Evolutionary conservation across 2,329 filamentous ascomycete genomes (phyloP), one percentile per base, ranked within the genome.

Genomic region (Colletotrichum lindemuthianum): DNA sequence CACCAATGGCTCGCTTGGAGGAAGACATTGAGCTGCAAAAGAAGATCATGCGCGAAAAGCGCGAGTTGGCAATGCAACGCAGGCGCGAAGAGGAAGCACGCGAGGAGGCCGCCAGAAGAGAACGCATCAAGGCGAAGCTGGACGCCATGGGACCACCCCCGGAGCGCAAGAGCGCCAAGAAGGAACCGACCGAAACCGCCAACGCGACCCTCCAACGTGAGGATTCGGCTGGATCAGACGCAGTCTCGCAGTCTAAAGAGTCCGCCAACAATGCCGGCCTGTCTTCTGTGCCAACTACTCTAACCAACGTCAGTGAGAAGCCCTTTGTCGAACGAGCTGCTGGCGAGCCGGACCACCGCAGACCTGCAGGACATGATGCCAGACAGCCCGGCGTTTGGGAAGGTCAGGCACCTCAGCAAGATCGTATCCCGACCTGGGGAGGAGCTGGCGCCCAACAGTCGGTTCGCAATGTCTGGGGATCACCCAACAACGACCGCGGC

Each of bases 41-140:
- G 84, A 91, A 83, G 77, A 85, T 92, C 24, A 93, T 94, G 90
- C 84, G 84, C 41, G 88, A 92, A 70, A 86, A 87, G 43, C 83
- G 88, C 7, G 90, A 93, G 70, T 79, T 88, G 56, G 90, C 90
- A 16, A 88, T 89, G 71, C 89, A 90, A 72, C 84, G 90, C 61
- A 82, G 87, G 51, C 79, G 87, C 65, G 90, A 91, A 63, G 86
- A 93, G 74, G 89, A 90, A 70, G 88, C 85, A 16, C 85, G 82
- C n/a, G 89, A 92, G 71, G 90, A 92, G 72, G 89, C 88, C n/a
- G 91, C 86, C 15, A 86, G 84, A 64, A 85, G 86, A 70, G 90
- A 92, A 72, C 86, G 91, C 32, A 88, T 94, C 66, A 86, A 88
- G 51, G 84, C 90, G 72, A 93, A 92, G 75, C 78, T 94, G 50